Evolutionary conservation across 495 filamentous ascomycete species (phyloP).

Genomic region (Daldinia concentrica): DNA sequence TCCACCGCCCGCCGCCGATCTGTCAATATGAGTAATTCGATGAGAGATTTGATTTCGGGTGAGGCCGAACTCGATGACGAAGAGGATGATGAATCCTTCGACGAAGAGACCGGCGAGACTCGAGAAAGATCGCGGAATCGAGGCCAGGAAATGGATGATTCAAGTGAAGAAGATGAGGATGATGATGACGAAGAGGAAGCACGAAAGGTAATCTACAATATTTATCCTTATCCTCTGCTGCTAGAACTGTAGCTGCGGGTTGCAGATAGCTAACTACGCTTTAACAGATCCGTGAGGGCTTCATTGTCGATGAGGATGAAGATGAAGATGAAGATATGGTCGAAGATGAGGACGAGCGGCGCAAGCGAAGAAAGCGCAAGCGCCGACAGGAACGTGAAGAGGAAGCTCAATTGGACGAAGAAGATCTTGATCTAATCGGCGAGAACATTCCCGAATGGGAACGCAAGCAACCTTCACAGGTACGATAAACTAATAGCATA

Average conservation of each 20-base stretch:
- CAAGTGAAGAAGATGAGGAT: constrained; percentile 95
- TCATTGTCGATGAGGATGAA: constrained; percentile 95
- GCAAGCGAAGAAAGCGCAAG: constrained; percentile 71
- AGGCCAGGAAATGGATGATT: constrained; percentile 77
- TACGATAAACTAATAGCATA: constrained; percentile 43
- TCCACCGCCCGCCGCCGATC: not conserved
- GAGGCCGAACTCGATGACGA: constrained; percentile 94
- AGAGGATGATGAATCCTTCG: constrained; percentile 83
- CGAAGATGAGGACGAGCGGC: constrained; percentile 67
- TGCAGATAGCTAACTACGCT: constrained; percentile 7
- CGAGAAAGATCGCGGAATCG: constrained; percentile 50
- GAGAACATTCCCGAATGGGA: constrained; percentile 76
- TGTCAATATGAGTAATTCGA: constrained; percentile 67
- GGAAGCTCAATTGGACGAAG: constrained; percentile 90
- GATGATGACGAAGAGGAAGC: constrained; percentile 89
- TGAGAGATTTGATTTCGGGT: constrained; percentile 80
- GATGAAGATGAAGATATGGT: constrained; percentile 76
- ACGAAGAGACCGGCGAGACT: constrained; percentile 79
- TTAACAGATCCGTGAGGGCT: constrained; percentile 85
- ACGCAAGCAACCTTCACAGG: constrained; percentile 69
- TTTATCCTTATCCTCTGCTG: not conserved
- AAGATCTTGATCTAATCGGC: constrained; percentile 94
- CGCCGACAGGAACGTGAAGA: constrained; percentile 79
- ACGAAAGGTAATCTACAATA: constrained; percentile 51
- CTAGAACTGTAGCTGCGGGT: not conserved